Evolutionary conservation across 345 rosid genomes (phyloP), one percentile per base, ranked within the genome.

Genomic region (Citrus sp.): DNA sequence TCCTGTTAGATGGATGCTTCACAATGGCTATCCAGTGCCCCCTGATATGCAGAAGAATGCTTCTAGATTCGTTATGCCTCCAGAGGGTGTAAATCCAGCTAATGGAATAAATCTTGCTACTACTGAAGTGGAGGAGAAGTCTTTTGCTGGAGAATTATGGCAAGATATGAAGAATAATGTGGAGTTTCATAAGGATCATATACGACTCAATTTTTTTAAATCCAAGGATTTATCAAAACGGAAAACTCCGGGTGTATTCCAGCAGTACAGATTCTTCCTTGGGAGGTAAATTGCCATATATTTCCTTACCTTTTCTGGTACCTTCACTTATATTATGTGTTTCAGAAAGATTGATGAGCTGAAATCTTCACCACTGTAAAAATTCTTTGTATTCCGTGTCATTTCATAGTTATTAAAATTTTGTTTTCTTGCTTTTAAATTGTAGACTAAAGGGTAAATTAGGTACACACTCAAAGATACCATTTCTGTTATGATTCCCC

Each of bases 1-100:
- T 74, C 99, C 99, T 59, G 70, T 89, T 61, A 88, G 92, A 82
- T 96, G 99, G 99, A 94, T 96, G 97, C 87, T 89, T 83, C 88
- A 92, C 81, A 94, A 92, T 37, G 94, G 97, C 27, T 91, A 91
- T 77, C 86, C 83, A 0, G 82, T 96, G 34, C 98, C 98, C 67
- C 63, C 82, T 18, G 99, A 94, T 76, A 89, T 91, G 97, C 89
- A 85, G 76, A 80, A 65, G 66, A 59, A 65, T 70, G 87, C 79
- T 74, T 84, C 88, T 62, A 67, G 71, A 42, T 82, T 82, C 16
- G 78, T 61, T 67, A 75, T 59, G 74, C 51, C 82, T 32, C 61
- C 77, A 27, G 74, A 32, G 6, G 70, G 40, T 35, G 34, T 34
- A 60, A 80, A 73, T 84, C 81, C 79, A 28, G 85, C 76, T 49